Conservation (phyloP, 2,329 filamentous ascomycete species). For the Epichloe brachyelytri region DNA sequence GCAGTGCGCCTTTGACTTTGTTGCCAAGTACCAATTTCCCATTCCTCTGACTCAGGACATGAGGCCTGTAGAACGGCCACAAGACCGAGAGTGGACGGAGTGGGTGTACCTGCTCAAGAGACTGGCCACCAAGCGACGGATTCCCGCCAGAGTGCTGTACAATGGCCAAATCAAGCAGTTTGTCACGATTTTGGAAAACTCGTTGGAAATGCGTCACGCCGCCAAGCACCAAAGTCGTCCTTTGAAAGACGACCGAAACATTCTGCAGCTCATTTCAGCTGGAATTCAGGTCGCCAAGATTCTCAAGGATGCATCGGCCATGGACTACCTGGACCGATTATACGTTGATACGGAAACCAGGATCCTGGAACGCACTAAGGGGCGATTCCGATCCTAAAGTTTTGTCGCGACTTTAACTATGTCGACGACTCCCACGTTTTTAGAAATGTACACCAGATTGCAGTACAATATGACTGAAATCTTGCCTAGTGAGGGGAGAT, state of each 20-base stretch:
- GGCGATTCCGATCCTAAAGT: constrained; percentile 20
- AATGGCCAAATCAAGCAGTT: constrained; percentile 87
- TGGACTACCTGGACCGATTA: constrained; percentile 69
- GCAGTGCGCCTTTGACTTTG: constrained; percentile 79
- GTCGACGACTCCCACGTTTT: constrained; percentile 10
- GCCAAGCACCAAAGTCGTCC: constrained; percentile 73
- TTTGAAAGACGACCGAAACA: constrained; percentile 78
- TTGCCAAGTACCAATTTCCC: constrained; percentile 83
- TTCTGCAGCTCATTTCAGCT: constrained; percentile 75
- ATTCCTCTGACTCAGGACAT: constrained; percentile 75
- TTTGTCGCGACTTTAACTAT: constrained; percentile 3
- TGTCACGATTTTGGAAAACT: constrained; percentile 79
- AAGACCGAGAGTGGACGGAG: constrained; percentile 80
- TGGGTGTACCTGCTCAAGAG: constrained; percentile 83
- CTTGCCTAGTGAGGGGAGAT: background rate
- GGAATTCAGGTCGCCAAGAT: constrained; percentile 82
- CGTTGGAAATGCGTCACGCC: constrained; percentile 74
- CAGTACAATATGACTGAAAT: background rate
- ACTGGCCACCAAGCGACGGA: constrained; percentile 72
- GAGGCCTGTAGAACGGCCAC: constrained; percentile 59
- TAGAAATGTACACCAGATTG: background rate
- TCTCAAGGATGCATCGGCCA: constrained; percentile 68
- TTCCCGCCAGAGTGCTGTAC: constrained; percentile 72
- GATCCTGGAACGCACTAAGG: constrained; percentile 52
- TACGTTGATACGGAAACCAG: constrained; percentile 72